Evolutionary conservation across 1,284 basidiomycete species (phyloP).

Genomic region (Apiotrichum siamense): DNA sequence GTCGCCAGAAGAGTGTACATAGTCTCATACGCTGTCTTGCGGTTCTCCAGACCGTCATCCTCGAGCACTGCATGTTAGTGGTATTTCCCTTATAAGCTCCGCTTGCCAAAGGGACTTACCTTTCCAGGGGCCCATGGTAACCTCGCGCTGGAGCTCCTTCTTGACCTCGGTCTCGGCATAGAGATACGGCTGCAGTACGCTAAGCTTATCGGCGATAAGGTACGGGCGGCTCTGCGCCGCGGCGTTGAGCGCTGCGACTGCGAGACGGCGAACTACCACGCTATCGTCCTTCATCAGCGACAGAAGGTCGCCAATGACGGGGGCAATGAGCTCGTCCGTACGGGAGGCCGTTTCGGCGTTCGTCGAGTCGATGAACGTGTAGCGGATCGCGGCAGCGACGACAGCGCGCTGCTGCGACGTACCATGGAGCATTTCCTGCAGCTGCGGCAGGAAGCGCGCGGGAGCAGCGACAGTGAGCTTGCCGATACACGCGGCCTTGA

Average conservation of each 20-base stretch:
- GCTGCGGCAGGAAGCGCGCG: constrained; percentile 76
- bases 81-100: not conserved
- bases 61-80: constrained; percentile 28
- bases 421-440: constrained; percentile 55
- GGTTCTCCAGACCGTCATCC: constrained; percentile 47
- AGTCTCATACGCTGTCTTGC: constrained; percentile 94
- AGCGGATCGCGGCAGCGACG: constrained; percentile 87
- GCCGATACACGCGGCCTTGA: constrained; percentile 92
- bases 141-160: constrained; percentile 75
- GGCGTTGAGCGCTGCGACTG: constrained; percentile 83
- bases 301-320: constrained; percentile 83
- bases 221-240: constrained; percentile 91
- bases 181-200: constrained; percentile 68
- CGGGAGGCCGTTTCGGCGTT: constrained; percentile 69
- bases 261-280: constrained; percentile 77
- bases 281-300: constrained; percentile 78
- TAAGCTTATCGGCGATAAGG: constrained; percentile 78
- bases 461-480: constrained; percentile 89
- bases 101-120: too few species aligned
- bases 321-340: constrained; percentile 82
- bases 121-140: constrained; percentile 98
- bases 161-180: constrained; percentile 81
- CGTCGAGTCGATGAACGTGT: constrained; percentile 80
- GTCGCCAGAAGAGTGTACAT: constrained; percentile 93
- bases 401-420: constrained; percentile 67